Base-by-base conservation (phyloP, 1,139 yeast genomes). In the Diutina siamensis region DNA sequence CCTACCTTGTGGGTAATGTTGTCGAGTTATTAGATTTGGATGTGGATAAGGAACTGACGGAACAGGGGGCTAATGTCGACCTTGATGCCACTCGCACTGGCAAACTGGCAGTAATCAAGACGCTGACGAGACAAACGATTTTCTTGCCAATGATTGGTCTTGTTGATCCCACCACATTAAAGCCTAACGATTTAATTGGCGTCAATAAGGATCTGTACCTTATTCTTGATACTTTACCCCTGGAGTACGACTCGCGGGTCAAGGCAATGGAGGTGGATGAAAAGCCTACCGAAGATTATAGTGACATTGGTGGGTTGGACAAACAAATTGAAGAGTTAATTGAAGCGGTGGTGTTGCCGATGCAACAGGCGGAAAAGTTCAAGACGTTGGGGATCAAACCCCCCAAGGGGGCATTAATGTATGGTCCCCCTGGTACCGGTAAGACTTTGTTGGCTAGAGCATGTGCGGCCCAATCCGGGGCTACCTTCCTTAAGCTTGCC, bases 391-490 rank as follows among this genome's bases (percentile, higher is more conserved):
- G 97, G 46, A 88, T 92, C 57, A 89, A 86, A 63, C 94, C 98
- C 4, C 98, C 98, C 50, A 92, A 92, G 65, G 98, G 98, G 55
- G 98, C 97, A 0, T 72, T 92, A 50, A 92, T 92, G 98, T 92
- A 92, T 62, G 99, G 99, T 9, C 98, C 99, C 17, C 99, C 99
- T 45, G 99, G 99, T 59, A 92, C 99, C 1, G 99, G 99, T 63
- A 92, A 92, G 66, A 92, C 98, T 1, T 72, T 92, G 52, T 73
- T 92, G 54, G 99, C 99, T 4, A 78, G 98, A 62, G 98, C 98
- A 1, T 92, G 98, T 76, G 99, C 99, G 13, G 98, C 98, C 4
- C 97, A 92, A 64, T 85, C 96, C 0, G 94, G 94, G 50, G 98
- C 98, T n/a, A 92, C 98, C 0, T 92, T 92, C 62, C 72, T 92